Conservation (phyloP, 2,329 filamentous ascomycete genomes). For the Cercospora sp. region DNA sequence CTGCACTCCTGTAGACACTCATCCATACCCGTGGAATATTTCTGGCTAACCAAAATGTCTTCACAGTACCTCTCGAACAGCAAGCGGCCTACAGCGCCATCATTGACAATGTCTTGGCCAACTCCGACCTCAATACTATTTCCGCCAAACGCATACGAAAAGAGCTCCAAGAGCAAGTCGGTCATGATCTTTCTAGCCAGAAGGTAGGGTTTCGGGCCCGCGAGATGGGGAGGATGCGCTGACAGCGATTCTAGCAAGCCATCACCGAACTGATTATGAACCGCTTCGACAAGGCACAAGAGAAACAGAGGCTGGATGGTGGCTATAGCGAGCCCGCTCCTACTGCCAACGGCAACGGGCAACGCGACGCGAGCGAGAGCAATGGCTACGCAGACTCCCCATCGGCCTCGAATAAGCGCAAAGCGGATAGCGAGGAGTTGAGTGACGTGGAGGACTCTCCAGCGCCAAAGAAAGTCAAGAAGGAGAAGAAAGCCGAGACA, state of each 20-base stretch:
- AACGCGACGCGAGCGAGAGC: conserved; percentile 21
- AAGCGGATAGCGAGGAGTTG: conserved; percentile 43
- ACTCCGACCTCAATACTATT: conserved; percentile 63
- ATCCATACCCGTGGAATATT: background rate
- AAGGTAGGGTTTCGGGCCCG: conserved; percentile 51
- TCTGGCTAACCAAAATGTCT: conserved; percentile 6
- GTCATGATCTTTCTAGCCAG: conserved; percentile 62
- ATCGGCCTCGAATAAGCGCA: conserved; percentile 45
- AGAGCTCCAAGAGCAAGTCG: conserved; percentile 60
- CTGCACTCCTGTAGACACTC: background rate
- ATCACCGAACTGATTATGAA: conserved; percentile 52
- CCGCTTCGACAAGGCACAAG: conserved; percentile 53
- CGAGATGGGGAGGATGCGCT: conserved; percentile 11
- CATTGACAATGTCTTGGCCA: conserved; percentile 63
- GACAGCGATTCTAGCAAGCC: conserved; percentile 39
- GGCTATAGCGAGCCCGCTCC: conserved; percentile 42
- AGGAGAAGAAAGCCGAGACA: conserved; percentile 69
- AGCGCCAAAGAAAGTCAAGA: conserved; percentile 41
- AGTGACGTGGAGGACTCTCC: conserved; percentile 47
- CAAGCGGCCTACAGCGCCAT: conserved; percentile 52
- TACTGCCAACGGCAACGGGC: conserved; percentile 39
- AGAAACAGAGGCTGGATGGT: conserved; percentile 22
- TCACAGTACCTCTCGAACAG: conserved; percentile 35
- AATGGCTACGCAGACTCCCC: conserved; percentile 22
- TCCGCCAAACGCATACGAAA: conserved; percentile 67